phyloP scores from a whole-genome alignment of 768 basidiomycete species.

The Lactarius sp. region DNA sequence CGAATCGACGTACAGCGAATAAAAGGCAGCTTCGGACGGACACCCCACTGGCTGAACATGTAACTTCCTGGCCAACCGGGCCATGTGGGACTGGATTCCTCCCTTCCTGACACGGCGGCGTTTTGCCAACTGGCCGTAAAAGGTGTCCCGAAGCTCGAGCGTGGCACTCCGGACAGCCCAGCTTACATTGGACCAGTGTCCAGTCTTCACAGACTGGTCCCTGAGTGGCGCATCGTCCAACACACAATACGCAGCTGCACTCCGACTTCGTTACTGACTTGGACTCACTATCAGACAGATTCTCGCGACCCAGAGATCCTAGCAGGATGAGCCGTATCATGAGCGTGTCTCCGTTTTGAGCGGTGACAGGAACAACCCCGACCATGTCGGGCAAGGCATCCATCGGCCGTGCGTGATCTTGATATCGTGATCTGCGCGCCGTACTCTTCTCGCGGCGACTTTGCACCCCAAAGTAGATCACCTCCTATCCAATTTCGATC shows the following conservation, averaged over 20 bases:
- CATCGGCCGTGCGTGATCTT: background rate
- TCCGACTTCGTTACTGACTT: background rate
- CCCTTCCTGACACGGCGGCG: background rate
- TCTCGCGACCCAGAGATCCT: background rate
- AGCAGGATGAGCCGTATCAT: too few species aligned
- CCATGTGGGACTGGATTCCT: background rate
- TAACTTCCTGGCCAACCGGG: background rate
- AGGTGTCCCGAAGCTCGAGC: background rate
- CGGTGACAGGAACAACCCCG: background rate
- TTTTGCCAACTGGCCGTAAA: background rate
- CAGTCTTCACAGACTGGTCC: background rate
- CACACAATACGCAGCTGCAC: too few species aligned
- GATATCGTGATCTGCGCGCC: background rate
- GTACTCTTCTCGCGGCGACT: background rate
- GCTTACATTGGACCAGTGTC: background rate
- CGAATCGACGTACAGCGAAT: background rate
- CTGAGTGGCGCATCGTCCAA: background rate
- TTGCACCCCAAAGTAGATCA: too few species aligned
- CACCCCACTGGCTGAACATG: background rate
- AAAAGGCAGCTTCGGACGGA: background rate
- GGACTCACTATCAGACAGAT: background rate
- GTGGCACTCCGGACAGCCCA: background rate
- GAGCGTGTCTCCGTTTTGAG: background rate
- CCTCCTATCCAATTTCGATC: too few species aligned
- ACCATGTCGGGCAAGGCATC: background rate